Evolutionary conservation across 768 basidiomycete species (phyloP), one percentile per base, ranked within the genome.

Genomic region (Rhodotorula toruloides): DNA sequence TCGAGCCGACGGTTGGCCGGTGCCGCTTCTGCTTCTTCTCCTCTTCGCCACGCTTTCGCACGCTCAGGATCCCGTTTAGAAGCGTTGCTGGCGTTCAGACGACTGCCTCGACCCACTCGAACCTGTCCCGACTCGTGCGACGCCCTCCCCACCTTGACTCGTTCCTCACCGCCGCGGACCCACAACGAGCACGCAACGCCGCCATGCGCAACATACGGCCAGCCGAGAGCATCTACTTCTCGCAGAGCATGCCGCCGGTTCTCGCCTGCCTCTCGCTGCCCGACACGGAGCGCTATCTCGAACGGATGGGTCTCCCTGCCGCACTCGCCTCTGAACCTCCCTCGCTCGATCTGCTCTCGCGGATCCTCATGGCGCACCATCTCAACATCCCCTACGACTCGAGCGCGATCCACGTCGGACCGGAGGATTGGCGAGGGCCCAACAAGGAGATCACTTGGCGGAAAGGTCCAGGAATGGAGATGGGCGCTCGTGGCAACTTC

Each of bases 341-440:
- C 0, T 65, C 68, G 19, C 21, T 58, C 63, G 63, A 63, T 25
- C 54, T 65, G 8, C 63, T 70, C 36, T 1, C 53, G 1, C 0
- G 17, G 31, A n/a, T 70, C 39, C 46, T 65, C 13, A 3, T 70
- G 3, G 27, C 21, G 19, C 37, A 58, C 22, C 59, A 61, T 39
- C 19, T 54, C 10, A 6, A n/a, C 4, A 37, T 61, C 22, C 68
- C 68, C 10, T 70, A 58, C 60, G 60, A 61, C 53, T 61, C 68
- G n/a, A 8, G 14, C 10, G 25, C 48, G 11, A 55, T 70, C 14
- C 68, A 70, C 47, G 55, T 59, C n/a, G 4, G n/a, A 1, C 31
- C 27, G 1, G 44, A 65, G 1, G 63, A 47, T 3, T 70, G 68
- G 68, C 21, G 5, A 1, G 57, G 49, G 9, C 36, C 49, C 32